These are phyloP conservation scores for Plasmodium sp. DNA, from an alignment of 169 alveolate species.

Conservation along the genomic window DNA sequence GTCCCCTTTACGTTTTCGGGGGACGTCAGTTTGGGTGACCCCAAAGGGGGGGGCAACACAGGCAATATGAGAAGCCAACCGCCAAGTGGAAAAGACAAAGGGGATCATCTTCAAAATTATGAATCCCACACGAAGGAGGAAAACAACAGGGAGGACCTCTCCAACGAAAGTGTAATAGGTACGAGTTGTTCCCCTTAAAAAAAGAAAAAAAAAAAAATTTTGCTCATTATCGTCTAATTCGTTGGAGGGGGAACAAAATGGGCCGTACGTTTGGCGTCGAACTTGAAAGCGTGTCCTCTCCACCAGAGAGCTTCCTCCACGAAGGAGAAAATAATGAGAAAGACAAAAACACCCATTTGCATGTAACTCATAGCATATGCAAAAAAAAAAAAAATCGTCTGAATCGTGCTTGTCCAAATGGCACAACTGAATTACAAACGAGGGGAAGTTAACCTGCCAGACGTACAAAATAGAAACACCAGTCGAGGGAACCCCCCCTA, in stretches of 20 bases:
- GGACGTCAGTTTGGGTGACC: background rate
- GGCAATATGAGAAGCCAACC: background rate
- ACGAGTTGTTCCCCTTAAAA: background rate
- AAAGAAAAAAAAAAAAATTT: background rate
- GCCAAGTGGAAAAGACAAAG: background rate
- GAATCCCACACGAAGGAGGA: background rate
- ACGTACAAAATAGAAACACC: background rate
- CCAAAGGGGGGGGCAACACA: background rate
- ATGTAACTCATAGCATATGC: background rate
- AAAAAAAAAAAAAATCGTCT: too few species aligned
- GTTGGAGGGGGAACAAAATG: background rate
- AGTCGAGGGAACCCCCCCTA: background rate
- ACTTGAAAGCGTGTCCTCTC: background rate
- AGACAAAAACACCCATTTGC: background rate
- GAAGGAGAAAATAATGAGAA: background rate
- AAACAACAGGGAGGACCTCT: background rate
- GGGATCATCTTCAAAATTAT: background rate
- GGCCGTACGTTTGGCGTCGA: background rate
- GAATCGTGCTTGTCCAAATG: too few species aligned
- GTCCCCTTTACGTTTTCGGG: conserved; percentile 38
- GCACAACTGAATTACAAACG: background rate
- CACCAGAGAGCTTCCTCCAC: background rate
- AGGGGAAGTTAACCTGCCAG: background rate
- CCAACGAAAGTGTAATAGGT: conserved; percentile 23
- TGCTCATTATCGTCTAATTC: background rate